These are phyloP conservation scores for Leccinum olivaceopallidum DNA, from an alignment of 768 basidiomycete genomes.

Conservation along the genomic window DNA sequence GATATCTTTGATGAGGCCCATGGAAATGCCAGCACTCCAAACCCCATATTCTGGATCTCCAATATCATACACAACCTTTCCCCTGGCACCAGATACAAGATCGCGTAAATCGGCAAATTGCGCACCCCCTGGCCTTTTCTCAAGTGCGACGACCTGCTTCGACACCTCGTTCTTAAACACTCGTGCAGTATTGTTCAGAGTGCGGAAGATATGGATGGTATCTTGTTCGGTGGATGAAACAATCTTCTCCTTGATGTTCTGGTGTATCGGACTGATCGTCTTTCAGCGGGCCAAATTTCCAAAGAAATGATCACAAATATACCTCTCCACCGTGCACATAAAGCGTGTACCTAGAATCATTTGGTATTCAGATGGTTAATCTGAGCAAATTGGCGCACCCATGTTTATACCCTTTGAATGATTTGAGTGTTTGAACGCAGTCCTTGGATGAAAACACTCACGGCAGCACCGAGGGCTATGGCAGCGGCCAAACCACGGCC, in stretches of 20 bases:
- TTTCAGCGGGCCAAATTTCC: neutral
- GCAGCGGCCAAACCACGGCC: conserved; percentile 81
- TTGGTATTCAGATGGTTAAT: neutral
- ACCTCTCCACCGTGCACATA: conserved; percentile 90
- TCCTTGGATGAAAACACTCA: conserved; percentile 38
- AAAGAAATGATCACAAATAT: conserved; percentile 11
- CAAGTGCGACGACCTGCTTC: conserved; percentile 81
- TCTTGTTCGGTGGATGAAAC: conserved; percentile 81
- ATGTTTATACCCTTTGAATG: conserved; percentile 76
- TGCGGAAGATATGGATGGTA: conserved; percentile 89
- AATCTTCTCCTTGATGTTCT: conserved; percentile 89
- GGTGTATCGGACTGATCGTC: conserved; percentile 73
- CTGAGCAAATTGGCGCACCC: conserved; percentile 39
- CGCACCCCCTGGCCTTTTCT: conserved; percentile 77
- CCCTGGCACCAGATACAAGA: conserved; percentile 70
- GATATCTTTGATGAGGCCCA: conserved; percentile 80
- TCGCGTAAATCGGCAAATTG: conserved; percentile 86
- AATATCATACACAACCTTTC: conserved; percentile 73
- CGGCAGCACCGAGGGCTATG: conserved; percentile 77
- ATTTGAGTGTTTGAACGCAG: neutral
- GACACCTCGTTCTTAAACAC: conserved; percentile 86
- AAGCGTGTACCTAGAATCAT: conserved; percentile 66
- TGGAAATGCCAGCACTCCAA: conserved; percentile 68
- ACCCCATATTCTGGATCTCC: conserved; percentile 89
- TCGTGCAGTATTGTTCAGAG: conserved; percentile 79